A percentile compares a stretch with the other conserved stretches of the same genome.
Evolutionary conservation across 176 grass and related monocot genomes (phyloP).

Genomic region (Pharus latifolius): DNA sequence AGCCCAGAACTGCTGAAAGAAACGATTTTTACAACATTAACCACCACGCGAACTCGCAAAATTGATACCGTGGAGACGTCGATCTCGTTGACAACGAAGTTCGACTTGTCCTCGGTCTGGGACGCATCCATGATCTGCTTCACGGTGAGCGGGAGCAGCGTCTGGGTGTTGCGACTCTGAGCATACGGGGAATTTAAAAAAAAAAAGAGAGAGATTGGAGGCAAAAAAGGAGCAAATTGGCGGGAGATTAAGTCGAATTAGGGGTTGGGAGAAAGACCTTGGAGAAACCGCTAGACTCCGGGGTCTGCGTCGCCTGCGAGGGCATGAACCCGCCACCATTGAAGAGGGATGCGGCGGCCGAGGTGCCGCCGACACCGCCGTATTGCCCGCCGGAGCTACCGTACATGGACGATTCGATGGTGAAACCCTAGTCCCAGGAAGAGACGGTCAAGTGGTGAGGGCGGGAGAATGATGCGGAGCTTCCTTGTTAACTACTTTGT

Average conservation of each 20-base stretch:
- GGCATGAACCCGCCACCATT: constrained; percentile 89
- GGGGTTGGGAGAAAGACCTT: constrained; percentile 31
- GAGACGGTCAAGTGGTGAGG: not conserved
- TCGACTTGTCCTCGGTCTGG: constrained; percentile 62
- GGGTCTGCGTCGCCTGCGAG: constrained; percentile 54
- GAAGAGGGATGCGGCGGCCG: constrained; percentile 44
- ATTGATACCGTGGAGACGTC: constrained; percentile 68
- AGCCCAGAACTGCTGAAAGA: not conserved
- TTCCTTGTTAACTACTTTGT: too few relatives aligned
- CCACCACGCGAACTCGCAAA: not conserved
- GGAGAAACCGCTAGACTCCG: constrained; percentile 31
- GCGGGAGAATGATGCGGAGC: constrained; percentile 22
- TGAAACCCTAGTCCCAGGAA: constrained; percentile 30
- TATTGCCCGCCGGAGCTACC: constrained; percentile 17
- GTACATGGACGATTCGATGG: constrained; percentile 30
- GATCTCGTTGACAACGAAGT: constrained; percentile 53
- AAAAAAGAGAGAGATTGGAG: not conserved
- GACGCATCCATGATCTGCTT: constrained; percentile 84
- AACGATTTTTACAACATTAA: not conserved
- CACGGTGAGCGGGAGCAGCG: constrained; percentile 67
- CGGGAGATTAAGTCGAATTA: not conserved
- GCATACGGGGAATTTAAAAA: not conserved
- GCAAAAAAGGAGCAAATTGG: not conserved
- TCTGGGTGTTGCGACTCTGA: constrained; percentile 41
- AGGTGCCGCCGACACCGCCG: constrained; percentile 22